These are phyloP conservation scores for Xylariaceae sp. DNA, from an alignment of 2,329 filamentous ascomycete genomes.

Conservation along the genomic window DNA sequence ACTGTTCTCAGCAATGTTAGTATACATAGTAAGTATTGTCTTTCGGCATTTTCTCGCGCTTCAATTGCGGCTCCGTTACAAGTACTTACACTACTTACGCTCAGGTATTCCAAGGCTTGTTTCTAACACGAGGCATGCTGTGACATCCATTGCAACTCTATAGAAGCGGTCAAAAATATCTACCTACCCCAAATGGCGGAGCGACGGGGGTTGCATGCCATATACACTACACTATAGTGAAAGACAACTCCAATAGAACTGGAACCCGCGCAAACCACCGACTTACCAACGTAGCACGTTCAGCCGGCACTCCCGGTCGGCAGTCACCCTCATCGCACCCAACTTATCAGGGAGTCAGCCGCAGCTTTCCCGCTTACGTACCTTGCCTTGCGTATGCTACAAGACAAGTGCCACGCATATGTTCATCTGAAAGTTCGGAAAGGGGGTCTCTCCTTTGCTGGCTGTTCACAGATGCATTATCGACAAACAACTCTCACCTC, in stretches of 20 bases:
- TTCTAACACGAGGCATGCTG: constrained; percentile 2
- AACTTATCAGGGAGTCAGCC: constrained; percentile 1
- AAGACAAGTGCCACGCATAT: neutral
- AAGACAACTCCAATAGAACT: neutral
- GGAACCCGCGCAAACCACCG: neutral
- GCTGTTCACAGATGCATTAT: neutral
- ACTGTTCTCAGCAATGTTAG: too few relatives aligned
- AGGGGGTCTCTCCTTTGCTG: too few relatives aligned
- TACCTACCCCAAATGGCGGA: constrained; percentile 18
- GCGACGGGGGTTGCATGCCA: constrained; percentile 1
- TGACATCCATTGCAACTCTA: constrained; percentile 11
- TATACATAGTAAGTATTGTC: too few relatives aligned
- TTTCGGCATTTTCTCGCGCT: neutral
- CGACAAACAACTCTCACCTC: neutral
- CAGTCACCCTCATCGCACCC: constrained; percentile 1
- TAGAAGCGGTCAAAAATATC: constrained; percentile 8
- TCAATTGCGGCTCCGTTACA: constrained; percentile 12
- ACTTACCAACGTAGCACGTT: neutral
- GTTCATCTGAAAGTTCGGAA: too few relatives aligned
- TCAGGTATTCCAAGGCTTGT: neutral
- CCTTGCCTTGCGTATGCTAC: too few relatives aligned
- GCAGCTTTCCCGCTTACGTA: neutral
- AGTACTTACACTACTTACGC: neutral
- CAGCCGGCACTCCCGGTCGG: neutral
- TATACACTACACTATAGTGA: neutral